These are phyloP conservation scores for Dipodascus albidus DNA, from an alignment of 805 yeast genomes.

Conservation along the genomic window DNA sequence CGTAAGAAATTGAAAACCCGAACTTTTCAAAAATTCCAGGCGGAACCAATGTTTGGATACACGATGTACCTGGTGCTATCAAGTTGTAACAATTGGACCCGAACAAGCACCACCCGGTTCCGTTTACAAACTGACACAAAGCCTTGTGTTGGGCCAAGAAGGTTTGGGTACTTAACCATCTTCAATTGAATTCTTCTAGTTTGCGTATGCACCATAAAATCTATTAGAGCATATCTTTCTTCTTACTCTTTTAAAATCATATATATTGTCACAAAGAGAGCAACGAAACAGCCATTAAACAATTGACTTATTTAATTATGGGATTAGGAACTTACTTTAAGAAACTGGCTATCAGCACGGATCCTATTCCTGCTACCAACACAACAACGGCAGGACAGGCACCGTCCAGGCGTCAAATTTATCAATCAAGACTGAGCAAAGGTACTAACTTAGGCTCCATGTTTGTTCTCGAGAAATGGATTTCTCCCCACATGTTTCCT, in stretches of 20 bases:
- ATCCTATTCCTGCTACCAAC: slow-evolving; percentile 17
- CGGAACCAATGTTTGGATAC: no score
- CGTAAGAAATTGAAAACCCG: no score
- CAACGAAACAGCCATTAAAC: background rate
- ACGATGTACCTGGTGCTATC: no score
- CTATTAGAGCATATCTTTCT: background rate
- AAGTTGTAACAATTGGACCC: background rate
- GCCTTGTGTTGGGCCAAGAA: background rate
- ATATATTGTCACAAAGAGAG: no score
- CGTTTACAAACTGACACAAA: background rate
- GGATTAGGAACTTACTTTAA: slow-evolving; percentile 19
- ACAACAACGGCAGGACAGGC: slow-evolving; percentile 21
- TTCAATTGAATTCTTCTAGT: background rate
- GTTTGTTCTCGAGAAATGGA: slow-evolving; percentile 74
- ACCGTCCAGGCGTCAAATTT: slow-evolving; percentile 25
- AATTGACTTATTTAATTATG: slow-evolving; percentile 17
- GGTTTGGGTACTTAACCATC: background rate
- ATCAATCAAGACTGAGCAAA: slow-evolving; percentile 36
- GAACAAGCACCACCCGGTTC: background rate
- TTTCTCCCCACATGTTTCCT: slow-evolving; percentile 30
- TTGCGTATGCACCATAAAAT: background rate
- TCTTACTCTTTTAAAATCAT: background rate
- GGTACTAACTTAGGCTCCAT: slow-evolving; percentile 83
- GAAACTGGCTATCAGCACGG: slow-evolving; percentile 4
- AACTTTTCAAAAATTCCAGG: no score